Evolutionary conservation across 331 rosid species (phyloP), one percentile per base, ranked within the genome.

Genomic region (Pyracantha coccinea): DNA sequence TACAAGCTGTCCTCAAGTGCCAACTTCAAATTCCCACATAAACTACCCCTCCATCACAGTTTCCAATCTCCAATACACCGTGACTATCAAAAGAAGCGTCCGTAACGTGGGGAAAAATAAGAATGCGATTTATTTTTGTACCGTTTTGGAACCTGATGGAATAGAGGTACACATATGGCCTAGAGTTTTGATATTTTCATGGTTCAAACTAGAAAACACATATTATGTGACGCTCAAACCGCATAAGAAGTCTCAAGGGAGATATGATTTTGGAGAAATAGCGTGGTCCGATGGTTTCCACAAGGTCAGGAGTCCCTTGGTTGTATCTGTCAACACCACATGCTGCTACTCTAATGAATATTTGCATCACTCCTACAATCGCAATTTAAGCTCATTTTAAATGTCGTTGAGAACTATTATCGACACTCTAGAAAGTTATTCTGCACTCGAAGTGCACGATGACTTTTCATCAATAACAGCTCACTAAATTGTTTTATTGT

Each of bases 241-340:
- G 6, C 55, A 12, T 2, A 81, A 79, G 71, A 68, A 74, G 63
- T 81, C 85, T 52, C 75, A 52, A 44, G 85, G 71, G 52, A 79
- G 88, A 74, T 88, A 70, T 77, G 80, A 85, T 66, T 88, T 83
- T 69, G 89, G 92, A 10, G 79, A 88, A n/a, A 88, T 85, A 3
- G 75, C 77, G n/a, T 85, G 92, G 92, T 81, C 79, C 1, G 81
- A 88, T 74, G 83, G 88, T 8, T 72, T 77, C 66, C 92, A 85
- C 38, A 69, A 52, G 24, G 86, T 85, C 0, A 75, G 79, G 54
- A 83, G 77, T 65, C 87, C 85, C 29, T 67, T 85, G 77, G 76
- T 82, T 60, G 88, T 79, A 29, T 57, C 66, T 78, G 68, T 83
- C 41, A 79, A 57, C 54, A 83, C 25, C 17, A 55, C 50, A 9